Conservation (phyloP, 1,284 basidiomycete species). For the Xerocomus amazonicus region DNA sequence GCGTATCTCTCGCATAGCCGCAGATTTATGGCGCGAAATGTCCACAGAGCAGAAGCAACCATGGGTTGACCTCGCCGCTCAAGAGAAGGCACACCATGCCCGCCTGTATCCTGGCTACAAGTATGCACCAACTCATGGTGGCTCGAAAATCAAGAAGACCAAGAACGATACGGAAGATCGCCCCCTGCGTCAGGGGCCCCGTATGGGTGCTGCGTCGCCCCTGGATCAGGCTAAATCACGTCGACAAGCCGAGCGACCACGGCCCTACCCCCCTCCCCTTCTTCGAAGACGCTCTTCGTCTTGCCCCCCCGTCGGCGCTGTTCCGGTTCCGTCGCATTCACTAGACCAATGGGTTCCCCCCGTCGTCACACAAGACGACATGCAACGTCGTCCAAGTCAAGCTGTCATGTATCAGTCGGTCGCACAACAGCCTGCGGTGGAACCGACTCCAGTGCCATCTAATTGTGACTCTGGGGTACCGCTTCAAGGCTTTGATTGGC, state of each 20-base stretch:
- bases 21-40: no score
- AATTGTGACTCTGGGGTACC: not conserved
- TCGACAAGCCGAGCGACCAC: conserved; percentile 17
- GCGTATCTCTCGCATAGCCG: no score
- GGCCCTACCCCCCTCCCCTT: conserved; percentile 20
- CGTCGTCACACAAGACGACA: conserved; percentile 36
- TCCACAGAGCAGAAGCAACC: conserved; percentile 40
- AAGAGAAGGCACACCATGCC: conserved; percentile 48
- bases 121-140: conserved; percentile 36
- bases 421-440: conserved; percentile 4
- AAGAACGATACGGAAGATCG: conserved; percentile 15
- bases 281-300: conserved; percentile 37
- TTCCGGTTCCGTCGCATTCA: conserved; percentile 23
- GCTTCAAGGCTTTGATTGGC: conserved; percentile 12
- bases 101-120: conserved; percentile 47
- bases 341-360: conserved; percentile 18
- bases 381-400: conserved; percentile 37
- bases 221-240: conserved; percentile 1
- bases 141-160: conserved; percentile 22
- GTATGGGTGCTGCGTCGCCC: conserved; percentile 2
- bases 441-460: not conserved
- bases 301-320: conserved; percentile 38
- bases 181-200: conserved; percentile 42
- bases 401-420: conserved; percentile 37
- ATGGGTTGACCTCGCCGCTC: conserved; percentile 48